A percentile compares a stretch with the other conserved stretches of the same genome.
These are phyloP conservation scores for Cytospora schulzeri DNA, from an alignment of 2,329 filamentous ascomycete genomes.

Conservation along the genomic window DNA sequence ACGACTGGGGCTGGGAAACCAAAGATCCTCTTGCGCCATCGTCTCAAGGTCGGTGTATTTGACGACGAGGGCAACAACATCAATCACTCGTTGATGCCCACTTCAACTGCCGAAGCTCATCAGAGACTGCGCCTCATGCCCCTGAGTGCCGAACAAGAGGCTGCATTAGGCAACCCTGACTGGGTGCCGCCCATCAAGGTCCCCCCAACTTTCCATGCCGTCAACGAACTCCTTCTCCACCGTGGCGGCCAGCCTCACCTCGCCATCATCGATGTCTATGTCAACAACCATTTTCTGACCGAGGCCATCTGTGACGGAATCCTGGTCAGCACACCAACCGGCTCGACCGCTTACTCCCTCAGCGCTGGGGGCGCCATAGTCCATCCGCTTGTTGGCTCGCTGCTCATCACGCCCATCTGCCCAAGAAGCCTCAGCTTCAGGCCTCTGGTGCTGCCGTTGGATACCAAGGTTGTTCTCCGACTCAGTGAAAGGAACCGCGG, in stretches of 20 bases:
- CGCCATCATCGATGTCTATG: slow-evolving; percentile 86
- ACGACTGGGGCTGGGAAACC: slow-evolving; percentile 55
- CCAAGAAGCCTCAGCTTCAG: slow-evolving; percentile 90
- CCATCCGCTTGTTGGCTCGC: slow-evolving; percentile 84
- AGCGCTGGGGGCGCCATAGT: slow-evolving; percentile 91
- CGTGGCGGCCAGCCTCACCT: slow-evolving; percentile 88
- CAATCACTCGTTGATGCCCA: slow-evolving; percentile 53
- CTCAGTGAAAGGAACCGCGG: slow-evolving; percentile 80
- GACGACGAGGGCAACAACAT: slow-evolving; percentile 66
- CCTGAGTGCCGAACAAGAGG: slow-evolving; percentile 27
- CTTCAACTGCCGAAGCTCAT: slow-evolving; percentile 47
- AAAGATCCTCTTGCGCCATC: slow-evolving; percentile 82
- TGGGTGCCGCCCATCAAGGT: slow-evolving; percentile 26
- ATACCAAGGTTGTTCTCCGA: slow-evolving; percentile 79
- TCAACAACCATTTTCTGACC: slow-evolving; percentile 86
- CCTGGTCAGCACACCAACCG: slow-evolving; percentile 89
- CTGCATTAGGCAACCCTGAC: slow-evolving; percentile 21
- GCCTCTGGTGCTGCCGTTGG: slow-evolving; percentile 83
- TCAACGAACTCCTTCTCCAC: slow-evolving; percentile 95
- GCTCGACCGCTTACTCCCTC: slow-evolving; percentile 94
- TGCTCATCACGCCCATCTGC: slow-evolving; percentile 92
- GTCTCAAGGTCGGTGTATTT: slow-evolving; percentile 84
- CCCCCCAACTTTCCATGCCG: slow-evolving; percentile 63
- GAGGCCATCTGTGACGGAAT: slow-evolving; percentile 95
- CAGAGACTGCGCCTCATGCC: slow-evolving; percentile 38